phyloP scores from a whole-genome alignment of 2,329 filamentous ascomycete species.

The Stemphylium vesicarium region DNA sequence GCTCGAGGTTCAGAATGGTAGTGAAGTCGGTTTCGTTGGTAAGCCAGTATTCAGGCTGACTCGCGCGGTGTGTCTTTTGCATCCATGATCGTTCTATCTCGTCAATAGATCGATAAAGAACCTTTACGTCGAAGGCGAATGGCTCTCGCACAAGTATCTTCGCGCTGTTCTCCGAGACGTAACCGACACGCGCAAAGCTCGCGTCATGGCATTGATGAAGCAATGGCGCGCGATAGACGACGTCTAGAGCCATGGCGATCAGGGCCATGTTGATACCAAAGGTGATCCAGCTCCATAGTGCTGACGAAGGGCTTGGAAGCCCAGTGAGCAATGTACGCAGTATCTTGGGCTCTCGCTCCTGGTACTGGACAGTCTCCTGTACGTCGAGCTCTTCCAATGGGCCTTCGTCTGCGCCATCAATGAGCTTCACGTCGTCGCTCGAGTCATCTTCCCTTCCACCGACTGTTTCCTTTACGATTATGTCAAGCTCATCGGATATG shows the following conservation, averaged over 20 bases:
- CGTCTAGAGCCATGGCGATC: slow-evolving; percentile 74
- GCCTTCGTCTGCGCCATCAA: slow-evolving; percentile 50
- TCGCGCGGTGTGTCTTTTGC: slow-evolving; percentile 38
- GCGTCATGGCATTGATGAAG: slow-evolving; percentile 75
- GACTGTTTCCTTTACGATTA: slow-evolving; percentile 51
- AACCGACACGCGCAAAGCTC: slow-evolving; percentile 85
- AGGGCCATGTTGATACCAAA: slow-evolving; percentile 75
- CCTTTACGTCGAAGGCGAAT: slow-evolving; percentile 68
- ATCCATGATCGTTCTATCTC: slow-evolving; percentile 38
- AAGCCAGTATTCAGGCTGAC: slow-evolving; percentile 57
- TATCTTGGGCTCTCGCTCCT: slow-evolving; percentile 62
- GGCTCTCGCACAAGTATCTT: slow-evolving; percentile 87
- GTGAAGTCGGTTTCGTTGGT: slow-evolving; percentile 85
- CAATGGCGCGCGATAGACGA: slow-evolving; percentile 74
- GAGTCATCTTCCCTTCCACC: slow-evolving; percentile 42
- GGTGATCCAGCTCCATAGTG: slow-evolving; percentile 69
- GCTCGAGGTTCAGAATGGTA: slow-evolving; percentile 68
- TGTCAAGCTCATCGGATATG: slow-evolving; percentile 64
- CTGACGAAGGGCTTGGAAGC: slow-evolving; percentile 73
- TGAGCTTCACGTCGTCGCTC: slow-evolving; percentile 41
- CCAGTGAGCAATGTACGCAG: slow-evolving; percentile 76
- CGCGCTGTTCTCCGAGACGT: slow-evolving; percentile 80
- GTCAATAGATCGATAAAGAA: slow-evolving; percentile 42
- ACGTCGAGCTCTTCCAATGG: slow-evolving; percentile 60
- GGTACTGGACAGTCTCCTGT: slow-evolving; percentile 66